Conservation (phyloP, 1,284 basidiomycete species). For the Singerocomus inundabilis region DNA sequence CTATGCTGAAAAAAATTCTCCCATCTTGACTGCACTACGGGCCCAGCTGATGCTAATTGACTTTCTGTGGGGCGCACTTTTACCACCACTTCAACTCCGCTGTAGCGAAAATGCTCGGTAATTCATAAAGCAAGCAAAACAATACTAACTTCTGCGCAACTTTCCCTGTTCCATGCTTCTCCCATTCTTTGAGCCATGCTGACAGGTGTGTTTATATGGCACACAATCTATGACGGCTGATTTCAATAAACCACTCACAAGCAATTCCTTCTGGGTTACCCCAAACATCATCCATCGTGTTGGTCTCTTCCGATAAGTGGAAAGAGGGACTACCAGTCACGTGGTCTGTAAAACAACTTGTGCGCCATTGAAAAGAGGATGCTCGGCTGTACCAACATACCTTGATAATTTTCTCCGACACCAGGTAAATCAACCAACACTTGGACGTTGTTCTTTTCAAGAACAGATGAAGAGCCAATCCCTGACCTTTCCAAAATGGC, state of each 20-base stretch:
- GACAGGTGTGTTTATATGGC: not conserved
- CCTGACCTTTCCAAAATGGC: too few species aligned
- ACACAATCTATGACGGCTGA: not conserved
- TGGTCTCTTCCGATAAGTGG: conserved; percentile 35
- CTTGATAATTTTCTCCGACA: too few species aligned
- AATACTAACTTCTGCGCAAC: conserved; percentile 48
- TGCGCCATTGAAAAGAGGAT: too few species aligned
- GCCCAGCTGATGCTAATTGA: conserved; percentile 38
- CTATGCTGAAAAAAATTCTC: conserved; percentile 35
- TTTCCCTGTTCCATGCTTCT: conserved; percentile 43
- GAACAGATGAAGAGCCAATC: too few species aligned
- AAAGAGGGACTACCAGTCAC: conserved; percentile 37
- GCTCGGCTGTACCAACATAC: too few species aligned
- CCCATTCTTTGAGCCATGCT: conserved; percentile 46
- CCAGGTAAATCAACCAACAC: too few species aligned
- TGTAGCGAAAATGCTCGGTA: conserved; percentile 13
- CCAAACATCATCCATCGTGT: too few species aligned
- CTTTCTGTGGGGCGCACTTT: conserved; percentile 40
- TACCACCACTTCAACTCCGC: conserved; percentile 38
- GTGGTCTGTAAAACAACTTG: conserved; percentile 40
- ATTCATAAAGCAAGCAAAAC: not conserved
- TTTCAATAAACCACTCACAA: conserved; percentile 36
- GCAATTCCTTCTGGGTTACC: conserved; percentile 30
- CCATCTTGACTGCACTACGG: too few species aligned
- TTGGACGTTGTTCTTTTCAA: too few species aligned